Evolutionary conservation across 768 basidiomycete species (phyloP).

Genomic region (Phaeotremella fagi): DNA sequence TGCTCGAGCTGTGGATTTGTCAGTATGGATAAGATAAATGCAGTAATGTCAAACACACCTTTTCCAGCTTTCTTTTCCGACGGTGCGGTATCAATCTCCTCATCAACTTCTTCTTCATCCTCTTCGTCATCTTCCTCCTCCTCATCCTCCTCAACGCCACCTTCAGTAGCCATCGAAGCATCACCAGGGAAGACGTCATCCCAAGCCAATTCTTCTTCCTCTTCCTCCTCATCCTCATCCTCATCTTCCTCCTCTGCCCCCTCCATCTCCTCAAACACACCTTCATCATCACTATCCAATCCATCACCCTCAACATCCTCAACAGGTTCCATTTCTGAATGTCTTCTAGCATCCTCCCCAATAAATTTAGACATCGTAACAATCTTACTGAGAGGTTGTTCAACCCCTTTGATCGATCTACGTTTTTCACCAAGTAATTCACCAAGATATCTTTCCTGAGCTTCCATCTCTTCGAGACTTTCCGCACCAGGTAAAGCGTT

Average conservation of each 20-base stretch:
- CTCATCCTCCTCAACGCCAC: constrained; percentile 47
- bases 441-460: constrained; percentile 56
- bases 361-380: constrained; percentile 84
- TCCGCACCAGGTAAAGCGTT: constrained; percentile 9
- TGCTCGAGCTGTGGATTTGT: constrained; percentile 25
- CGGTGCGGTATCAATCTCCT: constrained; percentile 12
- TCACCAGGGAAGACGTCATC: constrained; percentile 73
- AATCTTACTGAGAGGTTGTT: constrained; percentile 79
- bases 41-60: constrained; percentile 10
- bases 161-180: too few species aligned
- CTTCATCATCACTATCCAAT: constrained; percentile 39
- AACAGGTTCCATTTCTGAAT: constrained; percentile 52
- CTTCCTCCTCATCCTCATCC: constrained; percentile 50
- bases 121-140: constrained; percentile 47
- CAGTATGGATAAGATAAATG: not conserved
- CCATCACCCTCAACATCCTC: constrained; percentile 37
- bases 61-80: constrained; percentile 33
- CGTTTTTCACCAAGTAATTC: constrained; percentile 52
- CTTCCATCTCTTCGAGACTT: constrained; percentile 52
- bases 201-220: constrained; percentile 60
- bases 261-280: constrained; percentile 27
- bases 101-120: constrained; percentile 33
- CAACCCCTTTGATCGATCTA: constrained; percentile 63
- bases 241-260: constrained; percentile 44
- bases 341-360: constrained; percentile 69